Percentiles rank a stretch among this genome's conserved stretches.
phyloP scores from a whole-genome alignment of 164 flowering plant genomes.

The Houttuynia cordata region DNA sequence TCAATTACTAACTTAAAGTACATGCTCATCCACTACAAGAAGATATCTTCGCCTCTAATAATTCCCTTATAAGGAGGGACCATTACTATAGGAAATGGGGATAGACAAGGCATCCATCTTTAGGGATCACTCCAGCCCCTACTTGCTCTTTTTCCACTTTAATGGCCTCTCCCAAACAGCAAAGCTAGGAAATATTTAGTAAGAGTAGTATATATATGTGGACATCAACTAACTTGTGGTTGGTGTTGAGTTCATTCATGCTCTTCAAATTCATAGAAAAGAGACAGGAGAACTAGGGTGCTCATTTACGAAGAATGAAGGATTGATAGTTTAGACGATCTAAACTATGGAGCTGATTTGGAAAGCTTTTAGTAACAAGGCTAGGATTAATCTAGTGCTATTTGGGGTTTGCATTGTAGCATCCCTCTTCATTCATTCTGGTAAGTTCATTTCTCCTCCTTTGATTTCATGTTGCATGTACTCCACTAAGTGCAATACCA shows the following conservation, averaged over 20 bases:
- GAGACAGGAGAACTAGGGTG: not conserved
- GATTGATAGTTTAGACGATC: not conserved
- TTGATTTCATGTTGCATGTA: not conserved
- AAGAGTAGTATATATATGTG: slow-evolving; percentile 9
- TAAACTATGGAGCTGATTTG: slow-evolving; percentile 4
- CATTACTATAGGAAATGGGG: slow-evolving; percentile 11
- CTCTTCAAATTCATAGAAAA: slow-evolving; percentile 1
- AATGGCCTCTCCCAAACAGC: not conserved
- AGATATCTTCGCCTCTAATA: not conserved
- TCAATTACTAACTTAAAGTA: not conserved
- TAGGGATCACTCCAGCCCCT: not conserved
- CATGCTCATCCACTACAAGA: no score
- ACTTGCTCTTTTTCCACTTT: slow-evolving; percentile 1
- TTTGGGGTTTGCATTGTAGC: slow-evolving; percentile 19
- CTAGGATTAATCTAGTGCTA: not conserved
- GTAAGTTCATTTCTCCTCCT: slow-evolving; percentile 17
- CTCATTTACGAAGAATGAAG: not conserved
- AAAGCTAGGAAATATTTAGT: not conserved
- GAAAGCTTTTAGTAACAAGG: not conserved
- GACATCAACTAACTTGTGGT: slow-evolving; percentile 1
- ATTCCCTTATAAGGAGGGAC: not conserved
- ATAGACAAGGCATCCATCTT: slow-evolving; percentile 20
- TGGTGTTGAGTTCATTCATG: not conserved
- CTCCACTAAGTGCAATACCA: not conserved
- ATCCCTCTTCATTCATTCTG: slow-evolving; percentile 23